Percentiles rank a stretch among this genome's conserved stretches.
phyloP scores from a whole-genome alignment of 2,329 filamentous ascomycete species.

The Onygena corvina region DNA sequence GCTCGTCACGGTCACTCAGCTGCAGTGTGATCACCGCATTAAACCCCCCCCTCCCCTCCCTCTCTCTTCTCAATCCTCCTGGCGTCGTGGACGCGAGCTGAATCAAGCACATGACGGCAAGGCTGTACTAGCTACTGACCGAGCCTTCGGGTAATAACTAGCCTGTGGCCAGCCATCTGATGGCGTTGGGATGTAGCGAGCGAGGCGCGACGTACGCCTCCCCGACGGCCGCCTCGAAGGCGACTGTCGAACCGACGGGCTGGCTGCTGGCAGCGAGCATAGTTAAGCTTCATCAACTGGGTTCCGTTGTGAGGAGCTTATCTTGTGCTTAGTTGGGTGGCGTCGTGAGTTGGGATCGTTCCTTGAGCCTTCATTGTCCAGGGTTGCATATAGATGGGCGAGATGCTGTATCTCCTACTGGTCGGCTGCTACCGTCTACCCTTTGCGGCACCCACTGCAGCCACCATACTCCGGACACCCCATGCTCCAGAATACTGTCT shows the following conservation, averaged over 20 bases:
- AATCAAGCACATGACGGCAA: background rate
- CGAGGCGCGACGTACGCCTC: background rate
- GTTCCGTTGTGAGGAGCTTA: background rate
- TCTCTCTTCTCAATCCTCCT: too few relatives aligned
- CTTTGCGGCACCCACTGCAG: background rate
- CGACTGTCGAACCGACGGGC: background rate
- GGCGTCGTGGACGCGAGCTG: background rate
- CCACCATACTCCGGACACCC: too few relatives aligned
- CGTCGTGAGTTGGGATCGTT: background rate
- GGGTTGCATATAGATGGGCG: too few relatives aligned
- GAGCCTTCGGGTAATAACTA: too few relatives aligned
- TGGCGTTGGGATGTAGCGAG: background rate
- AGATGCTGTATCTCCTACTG: too few relatives aligned
- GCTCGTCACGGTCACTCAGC: too few relatives aligned
- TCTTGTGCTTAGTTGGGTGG: background rate
- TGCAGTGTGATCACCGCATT: too few relatives aligned
- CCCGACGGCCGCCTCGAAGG: background rate
- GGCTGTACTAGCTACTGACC: too few relatives aligned
- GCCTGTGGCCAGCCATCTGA: too few relatives aligned
- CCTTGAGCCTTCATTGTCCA: background rate
- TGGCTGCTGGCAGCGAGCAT: background rate
- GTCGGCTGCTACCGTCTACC: background rate
- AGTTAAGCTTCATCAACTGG: constrained; percentile 3
- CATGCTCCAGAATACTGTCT: too few relatives aligned
- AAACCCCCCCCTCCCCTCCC: too few relatives aligned